A percentile compares a stretch with the other conserved stretches of the same genome.
Conservation (phyloP, 1,284 basidiomycete species). For the Apiotrichum domesticum region DNA sequence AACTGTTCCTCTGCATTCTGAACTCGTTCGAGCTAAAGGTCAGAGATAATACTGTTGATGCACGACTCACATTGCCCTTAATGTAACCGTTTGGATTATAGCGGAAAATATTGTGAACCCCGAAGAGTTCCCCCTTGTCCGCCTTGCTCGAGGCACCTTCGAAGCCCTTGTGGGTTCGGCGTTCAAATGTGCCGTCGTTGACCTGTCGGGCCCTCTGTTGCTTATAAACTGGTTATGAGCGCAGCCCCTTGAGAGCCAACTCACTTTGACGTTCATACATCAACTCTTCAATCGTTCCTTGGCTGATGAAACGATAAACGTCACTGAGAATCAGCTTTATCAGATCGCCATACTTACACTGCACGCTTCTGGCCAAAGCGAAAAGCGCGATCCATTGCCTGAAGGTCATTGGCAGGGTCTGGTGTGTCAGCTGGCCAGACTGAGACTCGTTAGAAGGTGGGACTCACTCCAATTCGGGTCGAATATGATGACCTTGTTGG, state of each 20-base stretch:
- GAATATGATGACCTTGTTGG: conserved; percentile 51
- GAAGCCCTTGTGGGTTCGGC: conserved; percentile 37
- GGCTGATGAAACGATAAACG: conserved; percentile 52
- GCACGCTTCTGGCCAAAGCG: conserved; percentile 53
- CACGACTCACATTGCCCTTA: conserved; percentile 24
- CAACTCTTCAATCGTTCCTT: conserved; percentile 51
- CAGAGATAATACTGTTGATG: background rate
- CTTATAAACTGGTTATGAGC: conserved; percentile 36
- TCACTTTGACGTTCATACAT: conserved; percentile 48
- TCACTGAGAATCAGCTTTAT: conserved; percentile 24
- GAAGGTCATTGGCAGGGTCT: conserved; percentile 47
- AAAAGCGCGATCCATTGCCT: conserved; percentile 51
- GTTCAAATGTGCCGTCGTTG: conserved; percentile 44
- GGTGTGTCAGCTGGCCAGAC: background rate
- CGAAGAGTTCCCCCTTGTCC: conserved; percentile 43
- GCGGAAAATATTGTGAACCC: conserved; percentile 43
- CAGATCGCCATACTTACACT: conserved; percentile 33
- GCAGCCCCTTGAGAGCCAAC: background rate
- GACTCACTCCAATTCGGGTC: conserved; percentile 46
- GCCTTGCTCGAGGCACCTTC: conserved; percentile 25
- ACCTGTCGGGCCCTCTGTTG: conserved; percentile 36
- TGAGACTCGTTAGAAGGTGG: too few species aligned
- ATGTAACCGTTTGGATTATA: conserved; percentile 41
- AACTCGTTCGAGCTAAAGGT: conserved; percentile 32
- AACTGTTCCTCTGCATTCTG: conserved; percentile 28